A percentile compares a stretch with the other conserved stretches of the same genome.
These are phyloP conservation scores for Rhizopogon vinicolor DNA, from an alignment of 768 basidiomycete species.

Conservation along the genomic window DNA sequence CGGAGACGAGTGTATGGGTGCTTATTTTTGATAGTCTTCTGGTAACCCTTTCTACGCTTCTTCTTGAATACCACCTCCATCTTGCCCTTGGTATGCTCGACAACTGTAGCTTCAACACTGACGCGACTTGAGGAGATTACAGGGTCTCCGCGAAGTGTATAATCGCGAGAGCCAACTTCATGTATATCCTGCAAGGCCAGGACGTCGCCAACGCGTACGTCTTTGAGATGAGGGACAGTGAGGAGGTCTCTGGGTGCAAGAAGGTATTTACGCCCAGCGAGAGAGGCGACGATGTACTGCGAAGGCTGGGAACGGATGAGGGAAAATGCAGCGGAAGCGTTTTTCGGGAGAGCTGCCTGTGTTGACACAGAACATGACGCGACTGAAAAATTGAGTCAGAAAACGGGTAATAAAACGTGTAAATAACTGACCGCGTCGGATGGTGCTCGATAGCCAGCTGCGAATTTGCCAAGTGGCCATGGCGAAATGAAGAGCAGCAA, in stretches of 20 bases:
- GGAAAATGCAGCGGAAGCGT: slow-evolving; percentile 61
- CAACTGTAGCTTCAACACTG: slow-evolving; percentile 81
- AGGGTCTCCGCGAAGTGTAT: slow-evolving; percentile 80
- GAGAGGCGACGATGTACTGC: slow-evolving; percentile 85
- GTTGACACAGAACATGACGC: slow-evolving; percentile 28
- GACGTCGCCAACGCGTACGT: slow-evolving; percentile 81
- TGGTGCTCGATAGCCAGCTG: slow-evolving; percentile 20
- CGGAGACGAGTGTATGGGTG: slow-evolving; percentile 94
- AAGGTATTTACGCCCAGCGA: slow-evolving; percentile 86
- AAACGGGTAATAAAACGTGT: background rate
- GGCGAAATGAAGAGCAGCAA: background rate
- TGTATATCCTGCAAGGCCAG: slow-evolving; percentile 82
- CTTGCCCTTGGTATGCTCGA: slow-evolving; percentile 94
- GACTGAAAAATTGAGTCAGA: slow-evolving; percentile 11
- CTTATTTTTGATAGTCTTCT: slow-evolving; percentile 90
- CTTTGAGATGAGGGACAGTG: slow-evolving; percentile 87
- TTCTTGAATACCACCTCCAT: slow-evolving; percentile 95
- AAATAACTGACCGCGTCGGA: slow-evolving; percentile 16
- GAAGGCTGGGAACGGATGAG: slow-evolving; percentile 89
- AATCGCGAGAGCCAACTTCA: slow-evolving; percentile 94
- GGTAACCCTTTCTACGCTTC: slow-evolving; percentile 97
- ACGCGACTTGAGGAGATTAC: slow-evolving; percentile 62
- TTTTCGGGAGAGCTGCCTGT: slow-evolving; percentile 24
- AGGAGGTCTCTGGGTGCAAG: slow-evolving; percentile 88
- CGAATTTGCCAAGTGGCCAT: slow-evolving; percentile 17